phyloP scores from a whole-genome alignment of 768 basidiomycete genomes.

The Rhizopogon rudus region DNA sequence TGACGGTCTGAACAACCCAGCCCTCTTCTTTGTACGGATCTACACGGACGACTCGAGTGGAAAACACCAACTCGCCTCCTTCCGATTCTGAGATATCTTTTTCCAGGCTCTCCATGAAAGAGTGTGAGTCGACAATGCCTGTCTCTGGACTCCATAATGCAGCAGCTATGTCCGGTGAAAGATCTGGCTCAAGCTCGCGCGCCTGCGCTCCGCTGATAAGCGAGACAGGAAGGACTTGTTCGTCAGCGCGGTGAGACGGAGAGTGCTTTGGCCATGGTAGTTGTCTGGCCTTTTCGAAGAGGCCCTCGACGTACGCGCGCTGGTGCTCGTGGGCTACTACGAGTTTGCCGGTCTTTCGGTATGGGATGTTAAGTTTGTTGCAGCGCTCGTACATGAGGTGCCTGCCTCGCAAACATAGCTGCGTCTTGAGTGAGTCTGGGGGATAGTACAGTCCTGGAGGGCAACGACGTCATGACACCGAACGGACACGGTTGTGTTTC shows the following conservation, averaged over 20 bases:
- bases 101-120: slow-evolving; percentile 79
- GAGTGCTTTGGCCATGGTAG: slow-evolving; percentile 49
- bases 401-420: slow-evolving; percentile 81
- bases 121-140: slow-evolving; percentile 87
- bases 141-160: slow-evolving; percentile 84
- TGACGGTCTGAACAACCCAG: slow-evolving; percentile 85
- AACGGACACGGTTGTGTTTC: not conserved
- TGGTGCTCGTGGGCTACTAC: slow-evolving; percentile 76
- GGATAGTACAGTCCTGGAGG: slow-evolving; percentile 79
- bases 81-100: slow-evolving; percentile 73
- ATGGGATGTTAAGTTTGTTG: slow-evolving; percentile 52
- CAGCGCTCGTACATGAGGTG: slow-evolving; percentile 81
- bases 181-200: slow-evolving; percentile 73
- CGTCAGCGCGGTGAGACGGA: slow-evolving; percentile 14
- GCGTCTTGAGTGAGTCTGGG: slow-evolving; percentile 75
- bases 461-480: not conserved
- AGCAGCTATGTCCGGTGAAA: slow-evolving; percentile 62
- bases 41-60: slow-evolving; percentile 80
- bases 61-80: slow-evolving; percentile 64
- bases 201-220: slow-evolving; percentile 68
- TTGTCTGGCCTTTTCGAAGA: slow-evolving; percentile 57
- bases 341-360: slow-evolving; percentile 80
- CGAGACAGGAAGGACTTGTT: slow-evolving; percentile 51
- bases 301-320: slow-evolving; percentile 58
- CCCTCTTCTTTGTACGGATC: slow-evolving; percentile 67